These are phyloP conservation scores for Pleurotus tuoliensis DNA, from an alignment of 768 basidiomycete species.

Conservation along the genomic window DNA sequence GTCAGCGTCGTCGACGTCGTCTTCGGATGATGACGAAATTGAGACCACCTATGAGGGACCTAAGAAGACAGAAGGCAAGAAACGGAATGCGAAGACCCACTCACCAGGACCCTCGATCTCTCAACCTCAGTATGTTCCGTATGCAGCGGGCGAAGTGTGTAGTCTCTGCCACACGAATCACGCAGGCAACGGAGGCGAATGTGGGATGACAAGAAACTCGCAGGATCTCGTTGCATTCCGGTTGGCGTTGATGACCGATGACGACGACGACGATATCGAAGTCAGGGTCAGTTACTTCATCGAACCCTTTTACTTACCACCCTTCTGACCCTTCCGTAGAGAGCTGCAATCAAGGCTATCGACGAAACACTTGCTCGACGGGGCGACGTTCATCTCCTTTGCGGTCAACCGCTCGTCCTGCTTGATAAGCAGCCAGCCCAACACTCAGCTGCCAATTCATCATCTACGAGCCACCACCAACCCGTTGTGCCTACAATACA, in stretches of 20 bases:
- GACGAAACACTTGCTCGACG: constrained; percentile 58
- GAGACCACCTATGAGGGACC: constrained; percentile 5
- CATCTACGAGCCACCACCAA: too few species aligned
- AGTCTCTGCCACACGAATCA: constrained; percentile 61
- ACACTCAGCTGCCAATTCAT: neutral
- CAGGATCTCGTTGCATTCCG: constrained; percentile 69
- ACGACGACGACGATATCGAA: constrained; percentile 16
- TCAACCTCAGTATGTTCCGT: neutral
- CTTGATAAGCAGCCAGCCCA: constrained; percentile 29
- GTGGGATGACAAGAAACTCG: constrained; percentile 62
- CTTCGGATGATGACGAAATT: neutral
- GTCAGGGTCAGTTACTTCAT: too few species aligned
- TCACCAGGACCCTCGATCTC: neutral
- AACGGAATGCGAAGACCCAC: constrained; percentile 16
- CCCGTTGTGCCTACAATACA: neutral
- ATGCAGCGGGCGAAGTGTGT: constrained; percentile 34
- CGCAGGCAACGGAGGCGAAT: constrained; percentile 40
- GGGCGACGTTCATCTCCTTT: constrained; percentile 52
- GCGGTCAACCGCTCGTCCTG: constrained; percentile 61
- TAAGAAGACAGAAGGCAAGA: constrained; percentile 14
- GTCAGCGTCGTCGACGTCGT: neutral
- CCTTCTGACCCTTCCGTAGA: constrained; percentile 30
- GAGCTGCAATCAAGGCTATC: constrained; percentile 63
- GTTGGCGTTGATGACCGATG: constrained; percentile 58
- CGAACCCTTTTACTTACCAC: too few species aligned